Base-by-base conservation (phyloP, 2,329 filamentous ascomycete species). In the Pseudocercospora musae region DNA sequence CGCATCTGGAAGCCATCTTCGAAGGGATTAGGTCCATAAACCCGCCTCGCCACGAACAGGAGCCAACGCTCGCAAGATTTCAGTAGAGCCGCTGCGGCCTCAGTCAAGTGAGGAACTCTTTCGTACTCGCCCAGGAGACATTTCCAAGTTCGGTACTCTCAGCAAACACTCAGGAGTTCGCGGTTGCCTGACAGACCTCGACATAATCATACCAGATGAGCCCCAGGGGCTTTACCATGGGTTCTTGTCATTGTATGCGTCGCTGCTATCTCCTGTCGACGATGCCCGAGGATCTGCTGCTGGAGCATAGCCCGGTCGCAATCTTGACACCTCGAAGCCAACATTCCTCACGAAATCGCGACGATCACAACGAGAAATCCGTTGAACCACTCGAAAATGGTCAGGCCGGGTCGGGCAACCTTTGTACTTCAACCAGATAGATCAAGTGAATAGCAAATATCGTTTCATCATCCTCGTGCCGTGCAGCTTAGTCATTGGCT, bases 391-490 rank as follows among this genome's bases (percentile, higher is more conserved):
- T 33, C 18, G 15, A 33, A 25, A 37, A 18, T 20, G n/a, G 29
- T 18, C 8, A 29, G 29, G n/a, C 8, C 15, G n/a, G 11, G 7
- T 2, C 21, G 18, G 40, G 48, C 27, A 18, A 10, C 21, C 54
- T 59, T 61, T 57, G 57, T 53, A 56, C 29, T 37, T 31, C 49
- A 52, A 48, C 50, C 58, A 62, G 48, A 60, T 68, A 67, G 59
- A 57, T 48, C 52, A 20, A 66, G 59, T 63, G 61, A 66, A 66
- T 67, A 65, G 61, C 60, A 66, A 64, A 65, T 27, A 58, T 27
- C 48, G 42, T 29, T 40, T 60, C 62, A 44, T 54, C 64, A 58
- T 58, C 56, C 53, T 44, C 53, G 37, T 48, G 62, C 62, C 54
- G 56, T 20, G 27, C 50, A 42, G 60, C 66, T 66, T 63, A 66